phyloP scores from a whole-genome alignment of 1,284 basidiomycete genomes.

The Irpex sp. region DNA sequence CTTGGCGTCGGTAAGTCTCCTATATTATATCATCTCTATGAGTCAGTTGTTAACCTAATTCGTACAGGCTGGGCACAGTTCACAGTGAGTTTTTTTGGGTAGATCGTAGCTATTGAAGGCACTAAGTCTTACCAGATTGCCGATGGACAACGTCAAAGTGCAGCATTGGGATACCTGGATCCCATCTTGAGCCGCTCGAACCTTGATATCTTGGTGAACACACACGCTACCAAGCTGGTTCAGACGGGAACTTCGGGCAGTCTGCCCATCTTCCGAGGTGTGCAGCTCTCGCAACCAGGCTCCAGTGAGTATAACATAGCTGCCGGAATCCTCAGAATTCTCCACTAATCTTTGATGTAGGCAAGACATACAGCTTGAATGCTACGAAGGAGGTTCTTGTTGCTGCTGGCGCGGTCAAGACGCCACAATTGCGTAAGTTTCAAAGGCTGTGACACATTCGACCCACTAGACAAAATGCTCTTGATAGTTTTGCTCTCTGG shows the following conservation, averaged over 20 bases:
- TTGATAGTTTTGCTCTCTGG: constrained; percentile 36
- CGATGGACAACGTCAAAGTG: constrained; percentile 28
- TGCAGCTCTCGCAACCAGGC: constrained; percentile 25
- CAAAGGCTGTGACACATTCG: no score
- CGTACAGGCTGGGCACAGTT: neutral
- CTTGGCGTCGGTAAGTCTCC: neutral
- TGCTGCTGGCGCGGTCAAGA: neutral
- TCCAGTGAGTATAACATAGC: constrained; percentile 13
- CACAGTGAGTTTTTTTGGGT: neutral
- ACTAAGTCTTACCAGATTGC: constrained; percentile 24
- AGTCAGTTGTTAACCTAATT: neutral
- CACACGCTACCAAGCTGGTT: constrained; percentile 34
- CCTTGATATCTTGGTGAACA: constrained; percentile 37
- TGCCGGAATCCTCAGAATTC: neutral
- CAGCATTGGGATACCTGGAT: constrained; percentile 26
- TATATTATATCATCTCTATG: neutral
- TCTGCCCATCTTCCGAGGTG: constrained; percentile 24
- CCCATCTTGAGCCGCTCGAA: constrained; percentile 31
- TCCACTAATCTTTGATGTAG: neutral
- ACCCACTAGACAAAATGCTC: neutral
- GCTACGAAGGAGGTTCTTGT: constrained; percentile 25
- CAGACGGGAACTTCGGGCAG: constrained; percentile 18
- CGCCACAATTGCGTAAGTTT: constrained; percentile 30
- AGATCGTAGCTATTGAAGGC: neutral
- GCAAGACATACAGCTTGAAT: constrained; percentile 4